Base-by-base conservation (phyloP, 2,329 filamentous ascomycete genomes). In the Leptographium wingfieldii region DNA sequence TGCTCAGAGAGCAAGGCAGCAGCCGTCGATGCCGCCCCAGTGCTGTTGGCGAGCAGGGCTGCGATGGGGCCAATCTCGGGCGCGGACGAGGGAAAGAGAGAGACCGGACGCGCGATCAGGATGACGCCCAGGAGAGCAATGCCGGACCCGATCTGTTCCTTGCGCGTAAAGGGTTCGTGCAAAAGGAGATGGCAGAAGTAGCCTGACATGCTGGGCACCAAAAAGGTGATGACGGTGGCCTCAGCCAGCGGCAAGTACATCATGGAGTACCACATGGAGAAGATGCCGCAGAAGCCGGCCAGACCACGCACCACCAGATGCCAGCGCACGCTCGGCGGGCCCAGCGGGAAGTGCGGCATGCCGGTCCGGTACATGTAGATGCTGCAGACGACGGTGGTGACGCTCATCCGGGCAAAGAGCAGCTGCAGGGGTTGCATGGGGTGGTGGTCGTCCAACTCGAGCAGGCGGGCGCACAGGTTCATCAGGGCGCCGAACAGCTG, bases 211-310 rank as follows among this genome's bases (percentile, higher is more conserved):
- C 86, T 86, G 0, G 92, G 92, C 0, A 87, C 83, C 6, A 96
- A 78, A 69, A 96, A 96, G 10, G 90, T 94, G 58, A 96, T 86
- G 40, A 96, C 91, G 0, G 89, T 94, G 2, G 91, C 90, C 69
- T 96, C 91, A 19, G 90, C 87, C 2, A 96, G 79, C 0, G 90
- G 88, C 3, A 96, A 80, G 67, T 95, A 95, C 68, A 88, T 80
- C 60, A 79, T 79, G 12, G 75, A 78, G 64, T 74, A 79, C 77
- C 76, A 95, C 73, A 94, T 81, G 43, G 87, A 87, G 69, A 86
- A 92, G 4, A 95, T 86, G 12, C 89, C 90, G 69, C 90, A 87
- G 57, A 67, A 67, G n/a, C 65, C 65, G 2, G 59, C 54, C 5
- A 66, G 54, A 35, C 66, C 66, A 46, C 66, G 64, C 27, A 58